These are phyloP conservation scores for Acacia confusa DNA, from an alignment of 306 rosid genomes.

Conservation along the genomic window DNA sequence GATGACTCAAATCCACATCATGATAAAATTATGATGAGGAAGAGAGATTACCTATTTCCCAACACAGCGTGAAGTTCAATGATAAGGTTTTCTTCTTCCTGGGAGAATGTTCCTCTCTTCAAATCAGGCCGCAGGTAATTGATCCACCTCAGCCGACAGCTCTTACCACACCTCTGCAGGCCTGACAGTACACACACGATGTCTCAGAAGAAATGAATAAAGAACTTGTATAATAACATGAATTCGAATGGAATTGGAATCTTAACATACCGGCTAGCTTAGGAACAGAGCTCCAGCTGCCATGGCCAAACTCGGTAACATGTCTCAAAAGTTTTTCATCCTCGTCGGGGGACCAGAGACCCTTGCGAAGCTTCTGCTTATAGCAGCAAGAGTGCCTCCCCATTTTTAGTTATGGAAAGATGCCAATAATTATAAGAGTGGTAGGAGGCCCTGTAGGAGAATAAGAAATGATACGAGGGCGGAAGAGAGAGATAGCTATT, in stretches of 20 bases:
- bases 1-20: background rate
- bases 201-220: background rate
- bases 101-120: slow-evolving; percentile 66
- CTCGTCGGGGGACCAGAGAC: slow-evolving; percentile 67
- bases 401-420: slow-evolving; percentile 35
- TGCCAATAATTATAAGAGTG: slow-evolving; percentile 32
- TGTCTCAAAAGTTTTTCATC: slow-evolving; percentile 62
- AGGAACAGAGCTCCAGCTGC: slow-evolving; percentile 71
- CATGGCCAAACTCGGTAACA: slow-evolving; percentile 54
- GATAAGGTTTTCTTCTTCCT: slow-evolving; percentile 55
- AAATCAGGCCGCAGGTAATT: slow-evolving; percentile 67
- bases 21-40: background rate
- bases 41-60: slow-evolving; percentile 53
- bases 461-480: slow-evolving; percentile 25
- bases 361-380: slow-evolving; percentile 66
- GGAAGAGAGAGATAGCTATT: slow-evolving; percentile 28
- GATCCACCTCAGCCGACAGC: slow-evolving; percentile 69
- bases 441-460: slow-evolving; percentile 19
- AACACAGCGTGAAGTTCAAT: slow-evolving; percentile 55
- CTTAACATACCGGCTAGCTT: slow-evolving; percentile 54
- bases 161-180: slow-evolving; percentile 68
- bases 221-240: background rate
- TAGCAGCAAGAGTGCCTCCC: slow-evolving; percentile 70
- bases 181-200: slow-evolving; percentile 35
- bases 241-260: background rate